Percentiles rank a stretch among this genome's conserved stretches.
phyloP scores from a whole-genome alignment of 306 rosid species.

The Rosa chinensis region DNA sequence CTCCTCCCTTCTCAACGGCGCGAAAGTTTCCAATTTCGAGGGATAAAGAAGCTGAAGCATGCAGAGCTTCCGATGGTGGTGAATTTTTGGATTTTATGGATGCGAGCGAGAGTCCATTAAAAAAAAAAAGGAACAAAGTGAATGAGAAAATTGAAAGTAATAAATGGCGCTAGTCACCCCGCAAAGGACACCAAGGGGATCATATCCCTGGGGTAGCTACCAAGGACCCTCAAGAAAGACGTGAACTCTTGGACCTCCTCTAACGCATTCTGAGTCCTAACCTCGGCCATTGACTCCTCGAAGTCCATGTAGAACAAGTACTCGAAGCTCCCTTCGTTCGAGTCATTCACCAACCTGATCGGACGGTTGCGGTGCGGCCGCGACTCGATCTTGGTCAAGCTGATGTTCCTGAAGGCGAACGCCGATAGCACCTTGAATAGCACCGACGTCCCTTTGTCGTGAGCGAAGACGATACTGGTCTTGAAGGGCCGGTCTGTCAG shows the following conservation, averaged over 20 bases:
- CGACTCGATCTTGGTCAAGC: constrained; percentile 90
- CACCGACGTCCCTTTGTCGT: constrained; percentile 86
- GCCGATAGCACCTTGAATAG: constrained; percentile 90
- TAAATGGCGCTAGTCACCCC: constrained; percentile 28
- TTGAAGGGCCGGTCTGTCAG: constrained; percentile 85
- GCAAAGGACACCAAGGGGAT: constrained; percentile 71
- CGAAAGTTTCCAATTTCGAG: no score
- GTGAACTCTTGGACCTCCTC: constrained; percentile 98
- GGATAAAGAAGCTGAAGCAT: no score
- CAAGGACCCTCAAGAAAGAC: constrained; percentile 84
- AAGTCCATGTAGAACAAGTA: constrained; percentile 90
- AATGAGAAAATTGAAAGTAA: constrained; percentile 10
- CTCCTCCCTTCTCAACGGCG: no score
- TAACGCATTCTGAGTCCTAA: constrained; percentile 84
- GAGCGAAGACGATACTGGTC: constrained; percentile 95
- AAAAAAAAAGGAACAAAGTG: neutral
- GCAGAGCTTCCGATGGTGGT: neutral
- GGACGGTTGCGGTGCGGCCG: constrained; percentile 92
- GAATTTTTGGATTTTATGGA: neutral
- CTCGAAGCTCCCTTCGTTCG: constrained; percentile 88
- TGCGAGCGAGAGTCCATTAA: neutral
- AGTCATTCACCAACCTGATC: constrained; percentile 75
- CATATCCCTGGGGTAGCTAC: constrained; percentile 97
- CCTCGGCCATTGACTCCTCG: constrained; percentile 95
- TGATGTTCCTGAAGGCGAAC: constrained; percentile 85